Base-by-base conservation (phyloP, 257 asterid genomes). In the Scutellaria minor region DNA sequence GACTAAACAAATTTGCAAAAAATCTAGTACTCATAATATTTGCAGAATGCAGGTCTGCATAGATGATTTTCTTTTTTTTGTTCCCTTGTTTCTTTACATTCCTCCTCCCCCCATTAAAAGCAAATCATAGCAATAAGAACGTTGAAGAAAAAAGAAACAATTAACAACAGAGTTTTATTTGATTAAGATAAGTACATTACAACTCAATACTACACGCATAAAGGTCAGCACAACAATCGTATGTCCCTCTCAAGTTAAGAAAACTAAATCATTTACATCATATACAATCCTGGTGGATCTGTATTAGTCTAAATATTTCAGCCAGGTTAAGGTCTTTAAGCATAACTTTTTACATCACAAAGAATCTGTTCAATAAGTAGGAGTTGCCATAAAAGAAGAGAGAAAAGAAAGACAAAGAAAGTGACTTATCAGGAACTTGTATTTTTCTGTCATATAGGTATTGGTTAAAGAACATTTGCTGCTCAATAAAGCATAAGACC, bases 261-360 rank as follows among this genome's bases (percentile, higher is more conserved):
- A 20, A 50, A 12, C 55, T 3, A 13, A 13, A 50, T 13, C 55
- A 50, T 50, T 13, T 15, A n/a, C 20, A 50, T 50, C 22, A 3
- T 12, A 50, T 13, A 50, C 13, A 50, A 50, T 50, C 6, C 6
- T 50, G 55, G 55, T 50, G 55, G 5, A 50, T 46, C 55, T 50
- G 55, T 50, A 12, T n/a, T 13, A 50, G 13, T 50, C 55, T 50
- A 50, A 3, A 15, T 13, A 50, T 50, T 50, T 8, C 20, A 50
- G 18, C 1, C 66, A 66, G 37, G 82, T 90, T 87, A 94, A 90
- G 92, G 90, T 75, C 70, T 69, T 73, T 74, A 65, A 60, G 73
- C 47, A 51, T 58, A 71, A 68, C 47, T 22, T 64, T 79, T 70
- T 48, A 54, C 58, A 78, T 62, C 80, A 82, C 48, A 67, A 11